A percentile compares a stretch with the other conserved stretches of the same genome.
These are phyloP conservation scores for Climacium dendroides DNA, from an alignment of 225 moss, liverwort and hornwort genomes.

Conservation along the genomic window DNA sequence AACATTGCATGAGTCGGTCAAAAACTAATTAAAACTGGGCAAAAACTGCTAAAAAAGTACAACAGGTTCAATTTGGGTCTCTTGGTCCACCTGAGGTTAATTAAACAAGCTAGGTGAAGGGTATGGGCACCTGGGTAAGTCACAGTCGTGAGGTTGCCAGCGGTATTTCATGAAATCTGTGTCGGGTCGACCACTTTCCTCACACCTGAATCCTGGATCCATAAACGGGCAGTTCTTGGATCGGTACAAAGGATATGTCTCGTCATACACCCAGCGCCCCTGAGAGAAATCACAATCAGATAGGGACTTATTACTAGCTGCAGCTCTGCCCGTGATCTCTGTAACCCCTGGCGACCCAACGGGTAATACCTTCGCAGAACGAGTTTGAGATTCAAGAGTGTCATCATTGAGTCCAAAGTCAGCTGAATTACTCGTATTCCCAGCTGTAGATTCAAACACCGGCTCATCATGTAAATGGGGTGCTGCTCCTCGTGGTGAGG, in stretches of 20 bases:
- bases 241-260: conserved; percentile 56
- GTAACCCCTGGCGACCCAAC: not conserved
- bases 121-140: conserved; percentile 35
- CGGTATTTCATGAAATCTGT: conserved; percentile 59
- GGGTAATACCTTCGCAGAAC: not conserved
- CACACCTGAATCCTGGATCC: conserved; percentile 65
- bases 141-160: conserved; percentile 69
- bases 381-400: not conserved
- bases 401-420: not conserved
- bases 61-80: too few species aligned
- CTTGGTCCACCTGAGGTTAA: not conserved
- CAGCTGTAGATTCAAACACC: not conserved
- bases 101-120: not conserved
- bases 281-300: conserved; percentile 36
- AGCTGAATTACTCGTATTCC: not conserved
- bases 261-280: conserved; percentile 67
- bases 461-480: not conserved
- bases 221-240: conserved; percentile 48
- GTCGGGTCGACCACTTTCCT: conserved; percentile 63
- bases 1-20: not conserved
- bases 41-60: too few species aligned
- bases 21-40: not conserved
- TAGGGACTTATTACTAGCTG: not conserved
- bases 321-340: not conserved
- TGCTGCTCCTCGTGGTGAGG: not conserved